These are phyloP conservation scores for Calvatia gigantea DNA, from an alignment of 768 basidiomycete genomes.

Conservation along the genomic window DNA sequence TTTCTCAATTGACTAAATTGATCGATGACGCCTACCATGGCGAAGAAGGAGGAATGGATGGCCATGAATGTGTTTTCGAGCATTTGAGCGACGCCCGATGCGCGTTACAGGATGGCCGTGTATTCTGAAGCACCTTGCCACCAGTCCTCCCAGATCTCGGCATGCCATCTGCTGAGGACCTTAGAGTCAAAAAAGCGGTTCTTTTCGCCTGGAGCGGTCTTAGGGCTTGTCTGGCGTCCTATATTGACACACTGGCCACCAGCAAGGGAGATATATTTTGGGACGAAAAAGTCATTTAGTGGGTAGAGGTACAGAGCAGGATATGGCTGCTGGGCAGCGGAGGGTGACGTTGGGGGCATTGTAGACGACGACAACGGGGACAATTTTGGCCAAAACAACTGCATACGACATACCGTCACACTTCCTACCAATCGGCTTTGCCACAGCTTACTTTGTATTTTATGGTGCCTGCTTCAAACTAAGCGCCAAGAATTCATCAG, in stretches of 20 bases:
- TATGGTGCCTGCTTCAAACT: no score
- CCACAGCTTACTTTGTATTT: no score
- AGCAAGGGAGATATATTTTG: conserved; percentile 87
- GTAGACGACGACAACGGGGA: conserved; percentile 7
- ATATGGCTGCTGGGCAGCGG: conserved; percentile 24
- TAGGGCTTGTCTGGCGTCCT: conserved; percentile 92
- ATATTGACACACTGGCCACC: conserved; percentile 78
- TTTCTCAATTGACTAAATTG: conserved; percentile 91
- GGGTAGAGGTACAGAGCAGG: conserved; percentile 77
- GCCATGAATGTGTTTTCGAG: conserved; percentile 98
- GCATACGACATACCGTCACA: no score
- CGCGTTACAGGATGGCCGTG: no score
- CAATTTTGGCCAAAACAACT: background rate
- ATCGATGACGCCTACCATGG: conserved; percentile 95
- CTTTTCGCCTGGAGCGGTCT: conserved; percentile 87
- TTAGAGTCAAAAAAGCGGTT: conserved; percentile 99
- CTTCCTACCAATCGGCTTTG: no score
- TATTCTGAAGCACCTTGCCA: conserved; percentile 77
- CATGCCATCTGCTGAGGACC: conserved; percentile 89
- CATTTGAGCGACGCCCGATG: conserved; percentile 94
- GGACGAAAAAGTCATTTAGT: conserved; percentile 89
- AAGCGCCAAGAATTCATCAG: no score
- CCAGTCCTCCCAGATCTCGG: conserved; percentile 97
- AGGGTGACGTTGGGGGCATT: conserved; percentile 22
- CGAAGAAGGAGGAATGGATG: conserved; percentile 91